Evolutionary conservation across 2,329 filamentous ascomycete genomes (phyloP).

Genomic region (Microsporum audouinii): DNA sequence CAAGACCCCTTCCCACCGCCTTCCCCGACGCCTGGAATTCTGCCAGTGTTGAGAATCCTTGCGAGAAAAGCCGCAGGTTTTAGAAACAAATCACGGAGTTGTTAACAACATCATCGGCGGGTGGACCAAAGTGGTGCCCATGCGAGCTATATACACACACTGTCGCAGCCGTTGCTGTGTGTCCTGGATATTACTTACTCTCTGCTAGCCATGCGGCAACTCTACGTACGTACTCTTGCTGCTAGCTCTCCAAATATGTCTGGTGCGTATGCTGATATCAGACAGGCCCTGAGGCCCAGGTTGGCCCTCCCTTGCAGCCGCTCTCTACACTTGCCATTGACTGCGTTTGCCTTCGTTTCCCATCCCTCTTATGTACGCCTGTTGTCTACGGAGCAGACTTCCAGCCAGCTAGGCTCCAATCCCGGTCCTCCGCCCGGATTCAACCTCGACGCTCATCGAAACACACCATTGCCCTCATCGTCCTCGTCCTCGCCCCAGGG

Average conservation of each 20-base stretch:
- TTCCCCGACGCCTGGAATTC: background rate
- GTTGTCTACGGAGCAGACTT: slow-evolving; percentile 23
- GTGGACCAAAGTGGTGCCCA: slow-evolving; percentile 7
- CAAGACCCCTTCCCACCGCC: background rate
- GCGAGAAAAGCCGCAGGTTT: background rate
- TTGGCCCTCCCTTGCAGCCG: slow-evolving; percentile 17
- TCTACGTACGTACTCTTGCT: slow-evolving; percentile 7
- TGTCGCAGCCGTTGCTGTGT: slow-evolving; percentile 13
- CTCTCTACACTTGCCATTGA: slow-evolving; percentile 14
- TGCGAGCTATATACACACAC: slow-evolving; percentile 7
- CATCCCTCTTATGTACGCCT: slow-evolving; percentile 16
- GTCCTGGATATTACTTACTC: background rate
- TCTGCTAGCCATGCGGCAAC: slow-evolving; percentile 10
- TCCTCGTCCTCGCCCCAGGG: background rate
- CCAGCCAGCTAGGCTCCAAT: slow-evolving; percentile 11
- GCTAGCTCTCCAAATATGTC: background rate
- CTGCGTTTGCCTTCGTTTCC: slow-evolving; percentile 11
- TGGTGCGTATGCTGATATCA: background rate
- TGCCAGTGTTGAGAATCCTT: background rate
- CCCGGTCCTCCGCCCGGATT: slow-evolving; percentile 11
- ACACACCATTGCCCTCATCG: slow-evolving; percentile 9
- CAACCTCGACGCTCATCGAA: slow-evolving; percentile 16
- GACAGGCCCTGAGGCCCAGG: slow-evolving; percentile 9
- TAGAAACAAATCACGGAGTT: background rate
- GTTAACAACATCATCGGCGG: background rate